Evolutionary conservation across 345 rosid species (phyloP), one percentile per base, ranked within the genome.

Genomic region (Eucalyptus erythrocorys): DNA sequence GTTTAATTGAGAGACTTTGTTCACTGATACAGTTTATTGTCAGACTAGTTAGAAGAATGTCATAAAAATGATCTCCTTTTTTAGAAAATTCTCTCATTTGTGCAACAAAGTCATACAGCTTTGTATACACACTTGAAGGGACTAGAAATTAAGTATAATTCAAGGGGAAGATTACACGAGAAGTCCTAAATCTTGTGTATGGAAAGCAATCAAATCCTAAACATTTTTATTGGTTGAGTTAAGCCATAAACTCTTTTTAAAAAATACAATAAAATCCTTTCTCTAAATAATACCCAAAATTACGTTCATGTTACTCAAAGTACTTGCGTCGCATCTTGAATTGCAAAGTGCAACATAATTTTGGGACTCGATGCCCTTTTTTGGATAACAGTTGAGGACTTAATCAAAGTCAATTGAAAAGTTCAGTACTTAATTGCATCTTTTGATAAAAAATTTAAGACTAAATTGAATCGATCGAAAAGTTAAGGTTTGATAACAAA

Each of bases 351-450:
- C 22, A 10, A 21, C 47, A 76, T 5, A 21, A 21, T 22, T 22
- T 37, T 37, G 42, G 5, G 27, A 76, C 27, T 37, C 4, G 4
- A 76, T 76, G 27, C 24, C 15, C 3, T 37, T 22, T 64, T 37
- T 37, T 10, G 45, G 5, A 19, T 21, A 19, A 37, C 27, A 0
- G 8, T 76, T 6, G 7, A 37, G 27, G 47, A 76, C 14, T 37
- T 10, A 76, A 37, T 76, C 27, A 76, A 37, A 76, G 61, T 1
- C 82, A 37, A 37, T 2, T 11, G 14, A 21, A 76, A 37, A 1
- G 82, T 71, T 37, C 4, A 6, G 0, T 10, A 5, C 8, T 37
- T 1, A 3, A 37, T 71, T 71, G 45, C 0, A 4, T 6, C 3
- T 71, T 37, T 10, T 2, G 1, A 2, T 26, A 34, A 37, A 37